Conservation (phyloP, 495 filamentous ascomycete species). For the Talaromyces trachyspermus region DNA sequence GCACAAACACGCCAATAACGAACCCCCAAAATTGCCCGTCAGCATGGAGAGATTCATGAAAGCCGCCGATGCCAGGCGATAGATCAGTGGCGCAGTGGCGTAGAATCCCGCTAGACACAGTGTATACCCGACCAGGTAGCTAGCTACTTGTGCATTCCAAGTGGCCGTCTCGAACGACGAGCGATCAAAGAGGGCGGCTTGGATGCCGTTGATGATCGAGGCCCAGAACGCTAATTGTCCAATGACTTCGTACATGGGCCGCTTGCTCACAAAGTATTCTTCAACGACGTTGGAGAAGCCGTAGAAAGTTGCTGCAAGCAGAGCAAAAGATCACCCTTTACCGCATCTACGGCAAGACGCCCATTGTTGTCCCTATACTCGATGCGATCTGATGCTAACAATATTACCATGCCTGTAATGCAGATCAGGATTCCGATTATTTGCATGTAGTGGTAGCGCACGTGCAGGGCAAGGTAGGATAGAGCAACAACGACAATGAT, state of each 20-base stretch:
- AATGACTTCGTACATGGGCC: slow-evolving; percentile 88
- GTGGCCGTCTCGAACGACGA: slow-evolving; percentile 55
- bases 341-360: slow-evolving; percentile 56
- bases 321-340: slow-evolving; percentile 93
- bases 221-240: slow-evolving; percentile 86
- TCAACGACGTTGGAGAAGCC: slow-evolving; percentile 84
- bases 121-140: slow-evolving; percentile 84
- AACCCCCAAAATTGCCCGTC: slow-evolving; percentile 96
- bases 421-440: slow-evolving; percentile 81
- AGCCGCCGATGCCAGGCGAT: slow-evolving; percentile 81
- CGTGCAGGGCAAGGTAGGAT: slow-evolving; percentile 72
- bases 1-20: slow-evolving; percentile 82
- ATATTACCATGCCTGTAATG: slow-evolving; percentile 84
- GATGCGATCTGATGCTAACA: slow-evolving; percentile 84
- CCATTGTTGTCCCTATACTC: slow-evolving; percentile 48
- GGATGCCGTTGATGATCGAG: slow-evolving; percentile 83
- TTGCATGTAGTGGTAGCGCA: slow-evolving; percentile 83
- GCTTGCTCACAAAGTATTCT: slow-evolving; percentile 83
- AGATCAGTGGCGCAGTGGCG: slow-evolving; percentile 72
- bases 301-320: slow-evolving; percentile 85
- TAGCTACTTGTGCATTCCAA: slow-evolving; percentile 56
- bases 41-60: slow-evolving; percentile 96
- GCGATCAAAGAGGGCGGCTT: slow-evolving; percentile 86
- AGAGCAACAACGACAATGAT: slow-evolving; percentile 87
- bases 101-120: slow-evolving; percentile 79